Conservation (phyloP, 805 yeast genomes). For the Yamadazyma nakazawae region DNA sequence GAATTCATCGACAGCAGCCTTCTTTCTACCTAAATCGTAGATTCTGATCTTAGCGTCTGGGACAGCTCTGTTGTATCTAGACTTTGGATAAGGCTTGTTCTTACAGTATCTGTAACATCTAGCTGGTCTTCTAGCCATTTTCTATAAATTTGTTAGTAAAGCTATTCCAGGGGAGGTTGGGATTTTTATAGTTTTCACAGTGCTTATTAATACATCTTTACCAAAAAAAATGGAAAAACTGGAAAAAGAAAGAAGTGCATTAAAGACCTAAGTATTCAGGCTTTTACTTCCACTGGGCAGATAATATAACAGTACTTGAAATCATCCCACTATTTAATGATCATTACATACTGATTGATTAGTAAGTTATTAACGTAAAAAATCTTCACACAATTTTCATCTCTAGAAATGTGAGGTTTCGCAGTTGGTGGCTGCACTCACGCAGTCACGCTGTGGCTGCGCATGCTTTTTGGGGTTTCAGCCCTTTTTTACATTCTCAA, state of each 20-base stretch:
- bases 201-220: constrained; percentile 6
- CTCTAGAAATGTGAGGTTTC: background rate
- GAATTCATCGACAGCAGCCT: constrained; percentile 99
- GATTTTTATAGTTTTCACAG: background rate
- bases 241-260: too few species aligned
- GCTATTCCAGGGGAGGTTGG: background rate
- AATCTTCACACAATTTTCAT: constrained; percentile 1
- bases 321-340: background rate
- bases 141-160: constrained; percentile 30
- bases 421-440: background rate
- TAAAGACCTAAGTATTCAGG: too few species aligned
- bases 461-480: background rate
- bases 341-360: constrained; percentile 4
- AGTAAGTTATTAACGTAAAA: constrained; percentile 3
- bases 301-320: background rate
- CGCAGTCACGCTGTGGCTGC: constrained; percentile 1
- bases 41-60: constrained; percentile 99
- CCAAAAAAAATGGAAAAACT: background rate
- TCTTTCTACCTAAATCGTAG: constrained; percentile 99
- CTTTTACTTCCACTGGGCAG: too few species aligned
- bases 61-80: constrained; percentile 99
- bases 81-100: constrained; percentile 99
- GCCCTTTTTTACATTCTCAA: too few species aligned
- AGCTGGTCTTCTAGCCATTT: constrained; percentile 99
- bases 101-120: constrained; percentile 99